Percentiles rank a stretch among this genome's conserved stretches.
Evolutionary conservation across 2,329 filamentous ascomycete genomes (phyloP).

Genomic region (Cladosporium sp.): DNA sequence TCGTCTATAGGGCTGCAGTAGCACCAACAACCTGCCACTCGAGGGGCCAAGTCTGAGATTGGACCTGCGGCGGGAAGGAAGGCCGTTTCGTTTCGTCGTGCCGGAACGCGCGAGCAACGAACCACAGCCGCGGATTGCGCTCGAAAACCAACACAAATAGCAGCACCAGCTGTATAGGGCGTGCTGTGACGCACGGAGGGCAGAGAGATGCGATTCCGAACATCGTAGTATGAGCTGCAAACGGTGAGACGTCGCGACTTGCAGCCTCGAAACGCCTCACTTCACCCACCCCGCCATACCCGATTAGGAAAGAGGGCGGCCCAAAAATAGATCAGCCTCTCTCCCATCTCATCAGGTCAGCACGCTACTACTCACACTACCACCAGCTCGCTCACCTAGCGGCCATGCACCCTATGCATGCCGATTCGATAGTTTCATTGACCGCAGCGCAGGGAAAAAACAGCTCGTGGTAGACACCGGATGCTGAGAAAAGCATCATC

Average conservation of each 20-base stretch:
- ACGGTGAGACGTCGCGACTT: constrained; percentile 8
- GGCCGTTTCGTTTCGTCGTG: constrained; percentile 4
- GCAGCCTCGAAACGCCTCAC: constrained; percentile 4
- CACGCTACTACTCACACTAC: constrained; percentile 7
- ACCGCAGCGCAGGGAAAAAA: background rate
- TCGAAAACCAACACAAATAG: constrained; percentile 11
- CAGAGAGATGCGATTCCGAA: constrained; percentile 9
- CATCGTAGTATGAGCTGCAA: background rate
- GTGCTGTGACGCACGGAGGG: background rate
- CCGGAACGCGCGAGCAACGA: constrained; percentile 1
- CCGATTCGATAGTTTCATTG: constrained; percentile 8
- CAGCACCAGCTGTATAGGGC: constrained; percentile 1
- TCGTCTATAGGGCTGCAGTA: constrained; percentile 1
- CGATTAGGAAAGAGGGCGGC: background rate
- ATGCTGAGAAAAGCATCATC: constrained; percentile 11
- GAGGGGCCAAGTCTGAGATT: background rate
- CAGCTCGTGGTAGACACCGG: constrained; percentile 1
- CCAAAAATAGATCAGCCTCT: constrained; percentile 11
- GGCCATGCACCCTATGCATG: background rate
- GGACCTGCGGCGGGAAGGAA: constrained; percentile 13
- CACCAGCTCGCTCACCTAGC: constrained; percentile 3
- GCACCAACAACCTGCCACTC: background rate
- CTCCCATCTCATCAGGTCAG: constrained; percentile 8
- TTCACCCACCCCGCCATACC: background rate
- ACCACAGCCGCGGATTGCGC: background rate